Evolutionary conservation across 2,329 filamentous ascomycete species (phyloP).

Genomic region (Didymella lethalis): DNA sequence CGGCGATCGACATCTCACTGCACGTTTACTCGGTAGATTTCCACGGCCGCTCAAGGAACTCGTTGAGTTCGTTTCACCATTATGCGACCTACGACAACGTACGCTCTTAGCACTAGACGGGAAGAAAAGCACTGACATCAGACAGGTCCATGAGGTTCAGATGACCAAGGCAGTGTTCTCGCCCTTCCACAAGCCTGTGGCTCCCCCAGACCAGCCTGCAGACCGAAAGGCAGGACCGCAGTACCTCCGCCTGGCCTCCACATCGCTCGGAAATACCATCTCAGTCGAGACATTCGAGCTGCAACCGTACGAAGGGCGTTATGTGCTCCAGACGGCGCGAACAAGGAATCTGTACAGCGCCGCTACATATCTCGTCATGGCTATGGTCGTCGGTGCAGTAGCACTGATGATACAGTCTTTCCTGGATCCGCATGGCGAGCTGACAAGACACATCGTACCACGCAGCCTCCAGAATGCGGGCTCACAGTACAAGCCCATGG

Average conservation of each 20-base stretch:
- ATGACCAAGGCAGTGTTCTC: slow-evolving; percentile 64
- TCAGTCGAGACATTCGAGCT: slow-evolving; percentile 82
- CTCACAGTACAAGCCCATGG: slow-evolving; percentile 40
- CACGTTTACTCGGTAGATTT: slow-evolving; percentile 81
- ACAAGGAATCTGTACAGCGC: slow-evolving; percentile 59
- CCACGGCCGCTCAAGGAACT: slow-evolving; percentile 56
- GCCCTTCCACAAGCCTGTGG: slow-evolving; percentile 53
- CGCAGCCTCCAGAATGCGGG: slow-evolving; percentile 53
- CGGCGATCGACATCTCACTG: slow-evolving; percentile 80
- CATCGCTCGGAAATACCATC: slow-evolving; percentile 80
- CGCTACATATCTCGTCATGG: slow-evolving; percentile 64
- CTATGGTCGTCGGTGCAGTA: slow-evolving; percentile 67
- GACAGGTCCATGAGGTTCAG: slow-evolving; percentile 57
- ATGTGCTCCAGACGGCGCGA: slow-evolving; percentile 70
- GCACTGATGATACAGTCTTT: slow-evolving; percentile 68
- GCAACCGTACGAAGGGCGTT: slow-evolving; percentile 63
- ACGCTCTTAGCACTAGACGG: slow-evolving; percentile 29
- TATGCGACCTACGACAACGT: slow-evolving; percentile 64
- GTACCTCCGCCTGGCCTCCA: slow-evolving; percentile 79
- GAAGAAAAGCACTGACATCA: slow-evolving; percentile 15
- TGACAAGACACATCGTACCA: slow-evolving; percentile 63
- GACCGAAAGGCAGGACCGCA: slow-evolving; percentile 55
- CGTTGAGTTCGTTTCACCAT: slow-evolving; percentile 57
- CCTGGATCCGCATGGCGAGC: slow-evolving; percentile 59
- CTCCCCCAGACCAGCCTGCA: slow-evolving; percentile 27